Conservation (phyloP, 345 rosid species). For the Eucalyptus cladocalyx region DNA sequence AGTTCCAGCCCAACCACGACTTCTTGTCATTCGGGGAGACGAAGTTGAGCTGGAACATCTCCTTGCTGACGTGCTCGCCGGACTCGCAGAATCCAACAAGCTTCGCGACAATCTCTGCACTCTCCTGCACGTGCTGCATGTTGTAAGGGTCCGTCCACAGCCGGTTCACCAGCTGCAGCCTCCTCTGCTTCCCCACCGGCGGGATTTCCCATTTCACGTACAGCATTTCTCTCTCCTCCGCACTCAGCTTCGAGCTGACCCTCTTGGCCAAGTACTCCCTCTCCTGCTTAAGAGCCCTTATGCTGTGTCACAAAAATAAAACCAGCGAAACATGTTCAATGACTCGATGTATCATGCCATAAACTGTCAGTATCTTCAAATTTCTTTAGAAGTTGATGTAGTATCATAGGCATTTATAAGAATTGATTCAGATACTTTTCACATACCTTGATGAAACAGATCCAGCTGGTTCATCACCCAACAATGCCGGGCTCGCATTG, state of each 20-base stretch:
- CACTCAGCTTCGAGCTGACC: slow-evolving; percentile 59
- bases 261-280: slow-evolving; percentile 81
- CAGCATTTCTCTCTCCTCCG: slow-evolving; percentile 70
- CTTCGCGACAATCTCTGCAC: slow-evolving; percentile 72
- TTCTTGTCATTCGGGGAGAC: slow-evolving; percentile 69
- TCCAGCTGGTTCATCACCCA: slow-evolving; percentile 89
- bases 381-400: not conserved
- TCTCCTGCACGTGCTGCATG: slow-evolving; percentile 62
- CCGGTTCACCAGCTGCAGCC: slow-evolving; percentile 74
- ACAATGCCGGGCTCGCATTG: slow-evolving; percentile 88
- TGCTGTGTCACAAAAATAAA: slow-evolving; percentile 17
- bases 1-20: slow-evolving; percentile 95
- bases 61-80: slow-evolving; percentile 61
- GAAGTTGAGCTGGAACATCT: slow-evolving; percentile 86
- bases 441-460: slow-evolving; percentile 74
- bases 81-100: slow-evolving; percentile 88
- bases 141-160: slow-evolving; percentile 81
- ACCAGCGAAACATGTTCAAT: not conserved
- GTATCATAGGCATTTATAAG: not conserved
- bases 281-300: slow-evolving; percentile 80
- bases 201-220: slow-evolving; percentile 83
- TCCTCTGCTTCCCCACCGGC: slow-evolving; percentile 72
- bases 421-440: not conserved
- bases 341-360: not conserved
- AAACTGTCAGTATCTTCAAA: not conserved